Conservation (phyloP, 345 rosid species). For the Noccaea bulbosa region DNA sequence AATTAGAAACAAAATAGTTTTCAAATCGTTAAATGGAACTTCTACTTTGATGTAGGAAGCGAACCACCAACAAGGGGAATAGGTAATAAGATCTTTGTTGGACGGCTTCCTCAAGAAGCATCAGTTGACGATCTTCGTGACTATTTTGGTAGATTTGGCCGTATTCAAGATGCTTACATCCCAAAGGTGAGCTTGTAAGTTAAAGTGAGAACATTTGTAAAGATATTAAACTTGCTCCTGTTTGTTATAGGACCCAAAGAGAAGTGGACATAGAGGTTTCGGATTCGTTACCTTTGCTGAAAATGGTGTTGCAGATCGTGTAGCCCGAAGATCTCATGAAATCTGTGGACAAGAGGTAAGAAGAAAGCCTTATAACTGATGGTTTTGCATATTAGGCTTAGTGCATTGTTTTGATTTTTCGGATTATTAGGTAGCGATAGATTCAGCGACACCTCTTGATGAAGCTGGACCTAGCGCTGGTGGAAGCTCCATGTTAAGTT, state of each 20-base stretch:
- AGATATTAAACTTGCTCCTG: conserved; percentile 13
- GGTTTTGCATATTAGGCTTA: conserved; percentile 1
- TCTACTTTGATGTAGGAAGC: conserved; percentile 56
- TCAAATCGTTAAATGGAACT: not conserved
- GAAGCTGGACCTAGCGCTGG: conserved; percentile 71
- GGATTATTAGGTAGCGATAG: conserved; percentile 82
- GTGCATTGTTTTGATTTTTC: conserved; percentile 20
- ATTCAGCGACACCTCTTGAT: conserved; percentile 92
- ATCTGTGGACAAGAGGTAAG: conserved; percentile 96
- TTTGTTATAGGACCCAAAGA: conserved; percentile 77
- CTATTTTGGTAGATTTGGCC: conserved; percentile 94
- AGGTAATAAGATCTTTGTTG: conserved; percentile 93
- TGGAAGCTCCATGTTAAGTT: conserved; percentile 57
- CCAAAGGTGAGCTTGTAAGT: conserved; percentile 57
- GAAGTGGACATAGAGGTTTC: conserved; percentile 95
- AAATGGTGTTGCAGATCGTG: conserved; percentile 95
- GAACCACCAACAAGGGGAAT: conserved; percentile 71
- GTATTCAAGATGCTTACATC: conserved; percentile 84
- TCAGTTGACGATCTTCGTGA: conserved; percentile 78
- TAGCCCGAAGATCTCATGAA: conserved; percentile 86
- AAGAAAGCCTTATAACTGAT: not conserved
- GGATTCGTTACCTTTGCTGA: conserved; percentile 96
- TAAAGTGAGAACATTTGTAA: not conserved
- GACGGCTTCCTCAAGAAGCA: conserved; percentile 98
- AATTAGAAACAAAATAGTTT: not conserved